A percentile compares a stretch with the other conserved stretches of the same genome.
Conservation (phyloP, 2,329 filamentous ascomycete species). For the Fusarium penzigii region DNA sequence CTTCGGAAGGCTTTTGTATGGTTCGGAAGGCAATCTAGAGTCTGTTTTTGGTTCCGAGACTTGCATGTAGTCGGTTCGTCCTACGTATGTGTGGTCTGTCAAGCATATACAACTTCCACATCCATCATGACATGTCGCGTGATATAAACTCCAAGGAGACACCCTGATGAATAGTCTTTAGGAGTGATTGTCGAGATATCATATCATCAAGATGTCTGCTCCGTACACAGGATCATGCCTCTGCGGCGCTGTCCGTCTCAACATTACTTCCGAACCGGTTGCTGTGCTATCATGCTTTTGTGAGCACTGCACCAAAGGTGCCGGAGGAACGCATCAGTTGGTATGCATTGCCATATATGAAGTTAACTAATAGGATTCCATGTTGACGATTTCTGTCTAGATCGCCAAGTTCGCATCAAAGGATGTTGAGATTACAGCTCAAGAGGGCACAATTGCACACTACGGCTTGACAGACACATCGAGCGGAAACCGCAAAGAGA, state of each 20-base stretch:
- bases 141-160: no score
- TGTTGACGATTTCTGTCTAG: not conserved
- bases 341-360: conserved; percentile 3
- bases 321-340: conserved; percentile 20
- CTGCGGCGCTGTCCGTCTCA: conserved; percentile 14
- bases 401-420: conserved; percentile 29
- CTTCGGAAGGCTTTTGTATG: no score
- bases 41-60: no score
- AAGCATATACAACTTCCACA: no score
- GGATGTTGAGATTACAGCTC: conserved; percentile 13
- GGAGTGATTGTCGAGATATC: no score
- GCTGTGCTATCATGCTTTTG: conserved; percentile 24
- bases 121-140: no score
- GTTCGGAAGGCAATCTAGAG: no score
- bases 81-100: no score
- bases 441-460: conserved; percentile 3
- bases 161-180: no score
- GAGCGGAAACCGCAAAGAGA: conserved; percentile 28
- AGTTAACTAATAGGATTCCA: not conserved
- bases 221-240: conserved; percentile 22
- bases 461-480: conserved; percentile 26
- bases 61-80: no score
- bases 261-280: conserved; percentile 11
- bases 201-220: conserved; percentile 8
- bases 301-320: conserved; percentile 20